Conservation (phyloP, 2,329 filamentous ascomycete species). For the Eutypa lata region DNA sequence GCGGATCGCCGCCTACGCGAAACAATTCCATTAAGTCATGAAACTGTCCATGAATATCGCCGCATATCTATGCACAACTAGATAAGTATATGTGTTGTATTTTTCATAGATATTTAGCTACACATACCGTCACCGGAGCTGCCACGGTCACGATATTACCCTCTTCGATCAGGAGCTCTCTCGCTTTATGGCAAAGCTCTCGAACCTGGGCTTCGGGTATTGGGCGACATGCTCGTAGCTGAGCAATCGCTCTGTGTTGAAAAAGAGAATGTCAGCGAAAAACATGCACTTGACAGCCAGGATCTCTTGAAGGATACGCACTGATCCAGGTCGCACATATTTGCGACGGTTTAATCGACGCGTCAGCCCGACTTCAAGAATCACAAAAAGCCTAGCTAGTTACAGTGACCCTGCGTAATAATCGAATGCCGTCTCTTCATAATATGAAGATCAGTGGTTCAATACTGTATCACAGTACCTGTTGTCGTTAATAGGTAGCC, state of each 20-base stretch:
- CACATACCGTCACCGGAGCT: constrained; percentile 81
- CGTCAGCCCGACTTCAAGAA: background rate
- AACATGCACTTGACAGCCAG: background rate
- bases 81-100: constrained; percentile 1
- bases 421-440: background rate
- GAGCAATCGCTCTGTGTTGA: constrained; percentile 75
- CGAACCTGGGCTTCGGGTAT: constrained; percentile 95
- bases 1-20: constrained; percentile 86
- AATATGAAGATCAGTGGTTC: background rate
- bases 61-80: constrained; percentile 66
- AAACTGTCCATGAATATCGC: constrained; percentile 95
- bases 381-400: background rate
- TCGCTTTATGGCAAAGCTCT: constrained; percentile 94
- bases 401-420: background rate
- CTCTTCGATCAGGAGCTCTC: constrained; percentile 94
- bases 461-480: background rate
- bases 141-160: constrained; percentile 95
- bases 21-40: constrained; percentile 97
- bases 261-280: constrained; percentile 7
- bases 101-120: background rate
- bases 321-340: constrained; percentile 94
- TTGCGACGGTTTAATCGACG: constrained; percentile 10
- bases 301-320: constrained; percentile 39
- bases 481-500: background rate
- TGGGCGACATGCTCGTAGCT: constrained; percentile 90